phyloP scores from a whole-genome alignment of 768 basidiomycete genomes.

The Rhodotorula diobovata region DNA sequence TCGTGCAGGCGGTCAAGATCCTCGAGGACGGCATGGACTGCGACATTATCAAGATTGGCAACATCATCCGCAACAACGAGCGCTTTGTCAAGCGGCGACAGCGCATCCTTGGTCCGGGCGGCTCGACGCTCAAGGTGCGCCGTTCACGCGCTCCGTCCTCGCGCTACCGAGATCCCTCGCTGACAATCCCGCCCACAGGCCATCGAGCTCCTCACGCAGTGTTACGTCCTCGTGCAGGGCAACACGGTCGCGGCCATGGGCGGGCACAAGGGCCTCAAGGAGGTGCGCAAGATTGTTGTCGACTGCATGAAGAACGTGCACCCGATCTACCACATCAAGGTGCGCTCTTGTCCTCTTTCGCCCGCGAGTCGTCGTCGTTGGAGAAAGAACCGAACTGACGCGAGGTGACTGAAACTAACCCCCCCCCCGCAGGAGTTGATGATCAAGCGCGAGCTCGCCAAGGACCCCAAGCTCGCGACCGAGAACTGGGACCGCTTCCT shows the following conservation, averaged over 20 bases:
- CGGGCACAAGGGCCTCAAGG: conserved; percentile 87
- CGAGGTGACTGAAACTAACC: neutral
- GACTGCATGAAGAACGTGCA: conserved; percentile 99
- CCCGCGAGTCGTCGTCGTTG: too few relatives aligned
- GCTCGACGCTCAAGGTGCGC: conserved; percentile 88
- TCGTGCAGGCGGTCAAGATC: conserved; percentile 73
- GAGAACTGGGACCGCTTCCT: conserved; percentile 98
- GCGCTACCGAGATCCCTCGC: neutral
- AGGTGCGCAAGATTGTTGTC: conserved; percentile 89
- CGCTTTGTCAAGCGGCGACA: conserved; percentile 93
- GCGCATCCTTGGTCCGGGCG: conserved; percentile 93
- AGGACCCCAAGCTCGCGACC: conserved; percentile 88
- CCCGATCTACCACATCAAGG: conserved; percentile 98
- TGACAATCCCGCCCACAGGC: conserved; percentile 59
- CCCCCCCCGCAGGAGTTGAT: conserved; percentile 73
- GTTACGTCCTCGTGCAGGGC: conserved; percentile 96
- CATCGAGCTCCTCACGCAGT: conserved; percentile 90
- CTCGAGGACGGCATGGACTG: conserved; percentile 84
- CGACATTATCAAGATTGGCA: conserved; percentile 98
- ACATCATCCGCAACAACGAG: conserved; percentile 87
- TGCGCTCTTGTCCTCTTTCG: conserved; percentile 44
- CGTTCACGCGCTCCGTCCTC: too few relatives aligned
- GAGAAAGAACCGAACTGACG: neutral
- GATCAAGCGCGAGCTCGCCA: conserved; percentile 95
- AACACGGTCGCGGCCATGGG: conserved; percentile 99